A percentile compares a stretch with the other conserved stretches of the same genome.
Evolutionary conservation across 345 rosid species (phyloP).

Genomic region (Euphorbia peplus): DNA sequence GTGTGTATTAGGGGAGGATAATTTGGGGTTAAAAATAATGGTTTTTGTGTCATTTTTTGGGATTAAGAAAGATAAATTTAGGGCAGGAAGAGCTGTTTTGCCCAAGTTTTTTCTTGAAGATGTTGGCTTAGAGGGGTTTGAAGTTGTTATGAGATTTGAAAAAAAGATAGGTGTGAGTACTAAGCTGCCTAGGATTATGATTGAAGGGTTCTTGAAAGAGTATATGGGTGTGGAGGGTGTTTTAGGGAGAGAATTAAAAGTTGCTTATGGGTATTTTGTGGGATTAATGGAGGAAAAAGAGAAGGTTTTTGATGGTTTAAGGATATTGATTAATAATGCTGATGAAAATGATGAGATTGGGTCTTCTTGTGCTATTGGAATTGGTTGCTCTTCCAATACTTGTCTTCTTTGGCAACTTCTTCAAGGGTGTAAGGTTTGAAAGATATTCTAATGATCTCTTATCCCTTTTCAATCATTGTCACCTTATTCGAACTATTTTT

Average conservation of each 20-base stretch:
- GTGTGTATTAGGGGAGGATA: constrained; percentile 33
- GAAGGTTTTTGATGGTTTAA: constrained; percentile 17
- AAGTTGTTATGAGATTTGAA: constrained; percentile 39
- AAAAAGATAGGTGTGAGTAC: constrained; percentile 45
- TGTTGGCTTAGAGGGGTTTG: constrained; percentile 50
- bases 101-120: constrained; percentile 61
- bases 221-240: constrained; percentile 59
- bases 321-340: constrained; percentile 37
- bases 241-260: constrained; percentile 58
- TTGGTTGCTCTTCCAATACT: constrained; percentile 37
- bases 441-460: not conserved
- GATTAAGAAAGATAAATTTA: constrained; percentile 30
- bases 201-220: constrained; percentile 68
- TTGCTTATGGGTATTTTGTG: constrained; percentile 49
- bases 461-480: not conserved
- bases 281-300: constrained; percentile 59
- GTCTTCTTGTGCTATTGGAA: constrained; percentile 41
- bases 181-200: constrained; percentile 61
- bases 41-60: constrained; percentile 53
- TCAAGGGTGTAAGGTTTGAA: constrained; percentile 46
- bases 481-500: too few relatives aligned
- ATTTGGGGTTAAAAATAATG: constrained; percentile 42
- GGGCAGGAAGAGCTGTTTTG: constrained; percentile 42
- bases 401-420: constrained; percentile 34
- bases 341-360: too few relatives aligned